A percentile compares a stretch with the other conserved stretches of the same genome.
Evolutionary conservation across 768 basidiomycete species (phyloP).

Genomic region (Tephrocybe rancida): DNA sequence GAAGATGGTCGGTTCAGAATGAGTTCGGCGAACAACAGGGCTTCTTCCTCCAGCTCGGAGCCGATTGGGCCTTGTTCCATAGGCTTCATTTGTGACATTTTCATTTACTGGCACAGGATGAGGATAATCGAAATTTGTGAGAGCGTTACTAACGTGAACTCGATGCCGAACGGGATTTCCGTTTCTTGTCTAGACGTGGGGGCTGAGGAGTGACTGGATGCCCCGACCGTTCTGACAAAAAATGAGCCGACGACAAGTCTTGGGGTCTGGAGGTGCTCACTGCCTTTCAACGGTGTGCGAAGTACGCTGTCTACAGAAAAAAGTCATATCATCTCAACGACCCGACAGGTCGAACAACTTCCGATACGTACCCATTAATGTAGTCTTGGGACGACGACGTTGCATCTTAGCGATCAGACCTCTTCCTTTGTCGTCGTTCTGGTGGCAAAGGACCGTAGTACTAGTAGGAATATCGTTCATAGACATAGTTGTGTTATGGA

Average conservation of each 20-base stretch:
- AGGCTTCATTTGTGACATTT: background rate
- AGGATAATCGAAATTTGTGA: background rate
- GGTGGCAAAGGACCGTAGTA: background rate
- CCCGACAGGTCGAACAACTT: background rate
- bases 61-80: background rate
- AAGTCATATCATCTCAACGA: background rate
- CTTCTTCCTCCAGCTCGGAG: background rate
- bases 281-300: conserved; percentile 11
- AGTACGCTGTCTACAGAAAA: conserved; percentile 8
- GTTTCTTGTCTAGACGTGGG: background rate
- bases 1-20: background rate
- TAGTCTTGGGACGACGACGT: conserved; percentile 8
- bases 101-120: conserved; percentile 1
- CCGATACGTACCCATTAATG: conserved; percentile 13
- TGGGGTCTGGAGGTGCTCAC: background rate
- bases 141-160: conserved; percentile 5
- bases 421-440: background rate
- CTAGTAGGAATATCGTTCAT: background rate
- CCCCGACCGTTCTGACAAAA: background rate
- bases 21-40: background rate
- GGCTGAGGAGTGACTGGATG: conserved; percentile 2
- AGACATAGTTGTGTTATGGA: background rate
- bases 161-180: conserved; percentile 3
- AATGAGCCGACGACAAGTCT: background rate
- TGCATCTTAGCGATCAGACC: conserved; percentile 1